Evolutionary conservation across 768 basidiomycete species (phyloP).

Genomic region (Cantharellus cinnabarinus): DNA sequence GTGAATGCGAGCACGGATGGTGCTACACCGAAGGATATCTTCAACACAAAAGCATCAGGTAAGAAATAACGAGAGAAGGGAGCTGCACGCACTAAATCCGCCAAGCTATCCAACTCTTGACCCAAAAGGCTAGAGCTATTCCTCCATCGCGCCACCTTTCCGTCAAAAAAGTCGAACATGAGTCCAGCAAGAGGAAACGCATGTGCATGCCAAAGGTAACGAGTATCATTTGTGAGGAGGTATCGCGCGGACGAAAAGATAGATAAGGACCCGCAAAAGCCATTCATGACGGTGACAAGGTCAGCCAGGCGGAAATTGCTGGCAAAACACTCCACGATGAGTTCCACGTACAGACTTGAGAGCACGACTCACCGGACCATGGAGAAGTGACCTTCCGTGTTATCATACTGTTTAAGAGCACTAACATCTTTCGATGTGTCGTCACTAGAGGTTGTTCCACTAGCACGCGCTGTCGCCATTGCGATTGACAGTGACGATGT

Average conservation of each 20-base stretch:
- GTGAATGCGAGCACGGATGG: conserved; percentile 85
- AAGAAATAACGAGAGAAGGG: background rate
- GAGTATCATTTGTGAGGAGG: conserved; percentile 55
- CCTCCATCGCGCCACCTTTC: conserved; percentile 94
- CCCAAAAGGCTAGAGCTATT: conserved; percentile 90
- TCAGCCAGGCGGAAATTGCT: conserved; percentile 98
- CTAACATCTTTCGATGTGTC: conserved; percentile 15
- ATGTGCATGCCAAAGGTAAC: conserved; percentile 73
- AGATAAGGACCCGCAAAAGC: conserved; percentile 90
- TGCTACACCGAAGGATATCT: conserved; percentile 97
- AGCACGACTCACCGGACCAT: conserved; percentile 56
- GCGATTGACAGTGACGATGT: too few relatives aligned
- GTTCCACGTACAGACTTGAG: background rate
- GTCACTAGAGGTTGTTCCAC: background rate
- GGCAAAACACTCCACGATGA: conserved; percentile 6
- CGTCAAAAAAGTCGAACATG: conserved; percentile 95
- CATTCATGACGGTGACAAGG: conserved; percentile 96
- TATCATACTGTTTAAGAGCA: conserved; percentile 60
- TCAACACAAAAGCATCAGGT: background rate
- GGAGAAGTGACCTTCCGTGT: conserved; percentile 90
- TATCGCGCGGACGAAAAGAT: conserved; percentile 86
- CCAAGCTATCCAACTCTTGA: conserved; percentile 91
- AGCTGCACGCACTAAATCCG: conserved; percentile 55
- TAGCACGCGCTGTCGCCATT: background rate
- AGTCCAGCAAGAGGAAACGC: conserved; percentile 78